Evolutionary conservation across 805 yeast species (phyloP).

Genomic region (Spathaspora passalidarum): DNA sequence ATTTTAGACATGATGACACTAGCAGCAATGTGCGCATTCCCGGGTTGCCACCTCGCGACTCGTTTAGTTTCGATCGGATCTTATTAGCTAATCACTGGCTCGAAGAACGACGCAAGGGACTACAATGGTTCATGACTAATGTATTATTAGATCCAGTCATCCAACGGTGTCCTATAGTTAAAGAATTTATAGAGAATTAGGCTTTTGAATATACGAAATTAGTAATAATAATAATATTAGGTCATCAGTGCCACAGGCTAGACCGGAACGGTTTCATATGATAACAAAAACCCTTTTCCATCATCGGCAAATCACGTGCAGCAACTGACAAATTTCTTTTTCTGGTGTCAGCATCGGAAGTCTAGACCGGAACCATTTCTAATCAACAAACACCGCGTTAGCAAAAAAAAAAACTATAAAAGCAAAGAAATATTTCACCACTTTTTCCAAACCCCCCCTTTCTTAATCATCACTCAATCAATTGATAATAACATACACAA

Average conservation of each 20-base stretch:
- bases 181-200: conserved; percentile 32
- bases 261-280: no score
- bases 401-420: not conserved
- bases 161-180: conserved; percentile 36
- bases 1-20: conserved; percentile 34
- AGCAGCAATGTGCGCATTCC: conserved; percentile 38
- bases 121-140: conserved; percentile 58
- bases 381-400: not conserved
- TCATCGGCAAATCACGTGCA: not conserved
- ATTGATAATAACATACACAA: conserved; percentile 31
- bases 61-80: conserved; percentile 35
- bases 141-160: conserved; percentile 50
- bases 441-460: not conserved
- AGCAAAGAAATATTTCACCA: not conserved
- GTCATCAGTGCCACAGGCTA: no score
- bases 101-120: conserved; percentile 51
- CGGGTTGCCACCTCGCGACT: conserved; percentile 50
- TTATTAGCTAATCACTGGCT: conserved; percentile 45
- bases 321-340: no score
- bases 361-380: not conserved
- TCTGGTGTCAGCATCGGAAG: not conserved
- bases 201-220: no score
- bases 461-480: not conserved
- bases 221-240: no score
- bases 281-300: no score